Conservation (phyloP, 306 rosid genomes). For the Malus asiatica region DNA sequence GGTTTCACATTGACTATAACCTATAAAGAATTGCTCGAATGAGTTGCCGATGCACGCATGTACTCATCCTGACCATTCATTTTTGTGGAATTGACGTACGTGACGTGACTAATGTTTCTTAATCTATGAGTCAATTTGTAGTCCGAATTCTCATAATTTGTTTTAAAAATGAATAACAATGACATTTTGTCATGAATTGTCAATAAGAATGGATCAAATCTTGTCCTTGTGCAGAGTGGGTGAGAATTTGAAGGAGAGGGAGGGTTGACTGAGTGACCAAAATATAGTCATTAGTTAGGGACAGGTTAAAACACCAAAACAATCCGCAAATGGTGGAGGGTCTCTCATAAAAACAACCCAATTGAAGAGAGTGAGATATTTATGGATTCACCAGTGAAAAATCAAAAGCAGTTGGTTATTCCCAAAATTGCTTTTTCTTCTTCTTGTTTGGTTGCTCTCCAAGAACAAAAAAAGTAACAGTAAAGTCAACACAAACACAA, state of each 20-base stretch:
- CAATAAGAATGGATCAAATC: not conserved
- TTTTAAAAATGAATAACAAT: not conserved
- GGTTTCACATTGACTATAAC: not conserved
- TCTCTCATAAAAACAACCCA: not conserved
- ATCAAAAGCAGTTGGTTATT: constrained; percentile 11
- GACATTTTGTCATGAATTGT: not conserved
- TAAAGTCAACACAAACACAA: constrained; percentile 6
- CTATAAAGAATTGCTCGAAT: not conserved
- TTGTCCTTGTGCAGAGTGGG: not conserved
- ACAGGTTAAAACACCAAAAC: not conserved
- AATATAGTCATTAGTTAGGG: not conserved
- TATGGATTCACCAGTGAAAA: constrained; percentile 14
- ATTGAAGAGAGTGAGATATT: not conserved
- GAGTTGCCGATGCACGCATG: too few relatives aligned
- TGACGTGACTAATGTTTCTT: too few relatives aligned
- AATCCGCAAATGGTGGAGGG: constrained; percentile 15
- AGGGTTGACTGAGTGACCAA: not conserved
- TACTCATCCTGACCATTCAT: too few relatives aligned
- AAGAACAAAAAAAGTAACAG: not conserved
- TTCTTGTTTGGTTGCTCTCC: not conserved
- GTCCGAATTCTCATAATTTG: not conserved
- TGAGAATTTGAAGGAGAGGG: not conserved
- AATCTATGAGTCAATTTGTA: not conserved
- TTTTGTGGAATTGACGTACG: too few relatives aligned
- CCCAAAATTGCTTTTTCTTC: not conserved